Evolutionary conservation across 192 early-diverging fungal genomes (phyloP).

Genomic region (Backusella mclennaniae): DNA sequence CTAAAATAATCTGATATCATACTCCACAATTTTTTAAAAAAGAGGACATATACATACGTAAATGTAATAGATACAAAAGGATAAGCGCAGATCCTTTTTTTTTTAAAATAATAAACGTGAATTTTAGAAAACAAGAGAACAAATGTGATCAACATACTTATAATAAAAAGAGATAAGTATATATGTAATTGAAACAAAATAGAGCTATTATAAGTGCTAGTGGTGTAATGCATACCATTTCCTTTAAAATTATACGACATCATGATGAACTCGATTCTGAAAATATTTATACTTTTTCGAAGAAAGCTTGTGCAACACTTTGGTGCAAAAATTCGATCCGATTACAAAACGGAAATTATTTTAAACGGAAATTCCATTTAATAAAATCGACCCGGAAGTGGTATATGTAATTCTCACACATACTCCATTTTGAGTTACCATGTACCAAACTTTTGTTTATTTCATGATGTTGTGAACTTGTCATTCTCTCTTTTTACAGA

Average conservation of each 20-base stretch:
- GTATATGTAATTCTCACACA: neutral
- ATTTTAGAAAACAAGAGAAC: neutral
- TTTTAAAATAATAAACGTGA: neutral
- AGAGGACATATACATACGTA: neutral
- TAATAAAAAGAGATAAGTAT: neutral
- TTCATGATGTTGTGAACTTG: neutral
- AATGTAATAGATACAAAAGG: neutral
- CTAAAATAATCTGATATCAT: neutral
- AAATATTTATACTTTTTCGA: neutral
- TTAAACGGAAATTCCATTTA: neutral
- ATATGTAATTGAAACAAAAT: neutral
- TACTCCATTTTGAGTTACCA: neutral
- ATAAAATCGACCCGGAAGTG: neutral
- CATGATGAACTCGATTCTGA: neutral
- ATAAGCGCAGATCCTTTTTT: slow-evolving; percentile 2
- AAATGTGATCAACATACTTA: neutral
- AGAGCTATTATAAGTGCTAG: neutral
- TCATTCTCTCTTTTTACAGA: too few species aligned
- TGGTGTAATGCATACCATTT: neutral
- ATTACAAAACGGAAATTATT: neutral
- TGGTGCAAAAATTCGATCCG: neutral
- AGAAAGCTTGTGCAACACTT: neutral
- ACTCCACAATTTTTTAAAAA: neutral
- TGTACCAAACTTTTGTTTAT: neutral
- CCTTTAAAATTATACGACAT: neutral